These are phyloP conservation scores for Paxillus involutus DNA, from an alignment of 768 basidiomycete genomes.

Conservation along the genomic window DNA sequence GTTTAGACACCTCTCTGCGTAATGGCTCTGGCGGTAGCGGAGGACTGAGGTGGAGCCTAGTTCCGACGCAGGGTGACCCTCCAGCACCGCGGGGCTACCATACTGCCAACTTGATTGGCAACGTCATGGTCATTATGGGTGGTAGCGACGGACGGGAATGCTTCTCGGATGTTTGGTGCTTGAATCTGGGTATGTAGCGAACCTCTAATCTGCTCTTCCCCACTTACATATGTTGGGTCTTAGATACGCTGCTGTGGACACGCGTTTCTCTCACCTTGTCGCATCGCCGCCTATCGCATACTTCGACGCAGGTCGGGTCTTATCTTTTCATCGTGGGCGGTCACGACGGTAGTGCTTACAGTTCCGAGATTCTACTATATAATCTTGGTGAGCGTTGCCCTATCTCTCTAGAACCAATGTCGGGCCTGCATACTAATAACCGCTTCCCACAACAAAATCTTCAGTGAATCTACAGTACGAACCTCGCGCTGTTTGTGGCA, in stretches of 20 bases:
- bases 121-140: slow-evolving; percentile 85
- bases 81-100: slow-evolving; percentile 83
- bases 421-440: neutral
- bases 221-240: neutral
- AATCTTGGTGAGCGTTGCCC: slow-evolving; percentile 66
- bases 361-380: slow-evolving; percentile 73
- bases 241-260: slow-evolving; percentile 31
- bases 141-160: slow-evolving; percentile 90
- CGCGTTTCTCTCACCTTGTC: slow-evolving; percentile 21
- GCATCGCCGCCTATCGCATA: slow-evolving; percentile 76
- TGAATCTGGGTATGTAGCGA: slow-evolving; percentile 73
- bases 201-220: neutral
- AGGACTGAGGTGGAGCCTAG: slow-evolving; percentile 56
- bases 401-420: neutral
- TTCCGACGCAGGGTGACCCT: slow-evolving; percentile 54
- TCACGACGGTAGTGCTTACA: slow-evolving; percentile 78
- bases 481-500: slow-evolving; percentile 63
- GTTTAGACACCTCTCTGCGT: slow-evolving; percentile 30
- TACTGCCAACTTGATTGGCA: slow-evolving; percentile 82
- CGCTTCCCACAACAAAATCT: neutral
- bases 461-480: slow-evolving; percentile 87
- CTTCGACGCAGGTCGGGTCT: slow-evolving; percentile 87
- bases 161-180: slow-evolving; percentile 84
- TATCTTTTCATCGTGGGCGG: slow-evolving; percentile 90
- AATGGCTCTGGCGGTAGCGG: slow-evolving; percentile 2